Base-by-base conservation (phyloP, 2,329 filamentous ascomycete species). In the Fusarium brachygibbosum region DNA sequence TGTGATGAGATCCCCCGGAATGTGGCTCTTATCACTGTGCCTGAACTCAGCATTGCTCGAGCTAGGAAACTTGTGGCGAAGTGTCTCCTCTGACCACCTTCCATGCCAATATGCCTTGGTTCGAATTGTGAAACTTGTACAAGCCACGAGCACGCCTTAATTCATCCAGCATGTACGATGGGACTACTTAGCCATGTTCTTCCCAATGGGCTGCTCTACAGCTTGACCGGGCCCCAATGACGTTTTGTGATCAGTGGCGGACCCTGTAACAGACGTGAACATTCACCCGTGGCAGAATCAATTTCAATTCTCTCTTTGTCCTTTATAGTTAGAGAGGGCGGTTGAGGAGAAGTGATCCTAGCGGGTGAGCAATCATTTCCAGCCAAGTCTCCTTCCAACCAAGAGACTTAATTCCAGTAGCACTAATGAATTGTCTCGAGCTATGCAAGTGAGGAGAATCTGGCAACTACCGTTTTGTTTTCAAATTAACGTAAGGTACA, bases 291-390 rank as follows among this genome's bases (percentile, higher is more conserved):
- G 34, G 34, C 34, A 35, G 34, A 35, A 35, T 35, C 34, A 35
- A 35, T 35, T 44, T n/a, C 41, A 29, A 29, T 44, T 28, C 23
- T 28, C 25, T 44, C 23, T 17, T 44, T 44, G 14, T 44, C 41
- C 25, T 44, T 44, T 44, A 28, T 44, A n/a, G 41, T 44, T 44
- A 28, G 41, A 44, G 23, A 35, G 41, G 41, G 41, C 41, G 41
- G 41, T n/a, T 44, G 41, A 28, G 23, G 28, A 23, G 17, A 44
- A 29, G 23, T 28, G 41, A 28, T 11, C 25, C 16, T 44, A 44
- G 41, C 23, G 23, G 25, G 41, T 5, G 14, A 19, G 41, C 16
- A n/a, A 29, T 44, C 14, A 29, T 44, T 12, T 44, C 17, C 25
- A 44, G 41, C 41, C 23, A 25, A 25, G 28, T 29, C 25, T 44